Base-by-base conservation (phyloP, 2,329 filamentous ascomycete species). In the Simplicillium sp. region DNA sequence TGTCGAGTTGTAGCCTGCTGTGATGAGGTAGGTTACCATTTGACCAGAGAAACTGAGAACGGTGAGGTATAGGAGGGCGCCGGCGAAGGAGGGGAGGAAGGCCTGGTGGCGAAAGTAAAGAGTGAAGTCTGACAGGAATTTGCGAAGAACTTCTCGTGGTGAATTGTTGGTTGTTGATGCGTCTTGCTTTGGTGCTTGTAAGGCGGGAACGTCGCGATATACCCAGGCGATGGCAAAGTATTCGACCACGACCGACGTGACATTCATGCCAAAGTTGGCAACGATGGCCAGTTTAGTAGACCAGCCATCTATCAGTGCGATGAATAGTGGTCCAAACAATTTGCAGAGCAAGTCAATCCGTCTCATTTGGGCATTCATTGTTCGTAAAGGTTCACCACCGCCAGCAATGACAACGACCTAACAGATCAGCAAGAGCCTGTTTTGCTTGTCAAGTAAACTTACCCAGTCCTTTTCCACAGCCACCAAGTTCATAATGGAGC, bases 391-490 rank as follows among this genome's bases (percentile, higher is more conserved):
- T n/a, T 46, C 14, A 41, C 32, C 29, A 34, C 51, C 44, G 5
- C 45, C 49, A 8, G 56, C 50, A 8, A 58, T 49, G 4, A 55
- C 52, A 11, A 60, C 52, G n/a, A 59, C 56, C 54, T 50, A 14
- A 9, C 1, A 36, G 14, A 15, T 4, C 11, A 34, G 17, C 3
- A 11, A 7, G 18, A n/a, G 9, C 29, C 31, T 4, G 18, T 15
- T 20, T 11, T n/a, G 13, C n/a, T 12, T 13, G n/a, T 11, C n/a
- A 16, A 9, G 9, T 15, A 7, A 15, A 42, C 52, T 14, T 47
- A 77, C 70, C 82, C 83, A 87, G 50, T 88, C 84, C 50, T 78
- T 66, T 55, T 87, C 84, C 0, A 88, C 70, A 0, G 83, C 67
- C 1, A 87, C 73, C 1, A 75, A 66, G 53, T 87, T 87, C 55